Conservation (phyloP, 257 asterid genomes). For the Knoxia roxburghii region DNA sequence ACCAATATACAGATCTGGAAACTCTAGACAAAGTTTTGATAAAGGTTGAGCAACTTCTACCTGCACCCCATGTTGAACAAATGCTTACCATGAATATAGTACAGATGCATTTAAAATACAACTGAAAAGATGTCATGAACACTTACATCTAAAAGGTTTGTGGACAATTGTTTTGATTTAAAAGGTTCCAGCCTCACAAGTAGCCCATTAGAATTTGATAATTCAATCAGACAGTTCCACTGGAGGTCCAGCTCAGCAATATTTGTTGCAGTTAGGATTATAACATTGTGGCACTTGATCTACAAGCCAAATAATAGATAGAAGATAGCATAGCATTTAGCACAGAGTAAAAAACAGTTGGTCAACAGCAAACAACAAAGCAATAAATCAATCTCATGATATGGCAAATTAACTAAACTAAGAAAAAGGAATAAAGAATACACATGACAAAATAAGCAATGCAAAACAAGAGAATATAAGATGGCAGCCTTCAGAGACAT, state of each 20-base stretch:
- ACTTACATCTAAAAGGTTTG: conserved; percentile 63
- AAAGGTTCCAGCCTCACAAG: conserved; percentile 46
- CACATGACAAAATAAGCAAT: neutral
- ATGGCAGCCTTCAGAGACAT: too few species aligned
- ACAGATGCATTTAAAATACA: neutral
- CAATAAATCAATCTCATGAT: neutral
- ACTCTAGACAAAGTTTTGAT: conserved; percentile 47
- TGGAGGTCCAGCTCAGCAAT: conserved; percentile 60
- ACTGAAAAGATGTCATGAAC: neutral
- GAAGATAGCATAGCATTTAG: neutral
- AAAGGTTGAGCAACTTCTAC: conserved; percentile 73
- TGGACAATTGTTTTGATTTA: conserved; percentile 45
- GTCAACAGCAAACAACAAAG: neutral
- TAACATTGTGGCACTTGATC: conserved; percentile 86
- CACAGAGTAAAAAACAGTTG: neutral
- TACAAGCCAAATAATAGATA: conserved; percentile 15
- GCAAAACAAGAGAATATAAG: neutral
- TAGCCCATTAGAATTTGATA: conserved; percentile 39
- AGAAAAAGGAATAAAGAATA: neutral
- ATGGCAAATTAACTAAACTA: neutral
- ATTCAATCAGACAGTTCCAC: conserved; percentile 64
- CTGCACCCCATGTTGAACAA: conserved; percentile 29
- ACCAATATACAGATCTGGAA: conserved; percentile 73
- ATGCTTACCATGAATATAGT: neutral
- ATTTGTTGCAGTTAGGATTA: conserved; percentile 66